A percentile compares a stretch with the other conserved stretches of the same genome.
phyloP scores from a whole-genome alignment of 2,329 filamentous ascomycete genomes.

The Aspergillus udagawae region DNA sequence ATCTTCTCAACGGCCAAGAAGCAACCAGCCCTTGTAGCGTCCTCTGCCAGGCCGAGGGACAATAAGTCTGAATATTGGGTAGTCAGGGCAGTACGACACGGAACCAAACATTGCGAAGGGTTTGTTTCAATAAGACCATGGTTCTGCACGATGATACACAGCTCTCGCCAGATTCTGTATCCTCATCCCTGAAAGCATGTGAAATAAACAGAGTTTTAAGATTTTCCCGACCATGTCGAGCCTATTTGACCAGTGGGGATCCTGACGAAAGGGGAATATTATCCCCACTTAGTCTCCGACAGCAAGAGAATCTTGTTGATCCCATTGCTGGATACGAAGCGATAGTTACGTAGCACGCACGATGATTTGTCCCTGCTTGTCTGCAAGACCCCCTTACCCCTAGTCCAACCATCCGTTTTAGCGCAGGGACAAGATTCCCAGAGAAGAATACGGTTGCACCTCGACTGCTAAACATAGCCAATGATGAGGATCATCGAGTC shows the following conservation, averaged over 20 bases:
- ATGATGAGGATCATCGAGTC: neutral
- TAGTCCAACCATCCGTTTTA: neutral
- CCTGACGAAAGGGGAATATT: neutral
- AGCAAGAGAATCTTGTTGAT: neutral
- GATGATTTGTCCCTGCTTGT: neutral
- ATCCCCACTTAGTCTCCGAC: neutral
- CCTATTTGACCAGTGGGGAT: neutral
- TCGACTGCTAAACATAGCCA: neutral
- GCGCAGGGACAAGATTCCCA: neutral
- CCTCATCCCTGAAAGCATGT: neutral
- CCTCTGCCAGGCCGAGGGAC: too few relatives aligned
- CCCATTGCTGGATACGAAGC: neutral
- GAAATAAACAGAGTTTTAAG: neutral
- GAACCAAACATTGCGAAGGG: too few relatives aligned
- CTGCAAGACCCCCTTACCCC: neutral
- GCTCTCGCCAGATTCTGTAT: neutral
- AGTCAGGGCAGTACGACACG: too few relatives aligned
- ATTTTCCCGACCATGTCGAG: neutral
- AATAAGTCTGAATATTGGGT: neutral
- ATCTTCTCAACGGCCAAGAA: neutral
- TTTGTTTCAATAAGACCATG: too few relatives aligned
- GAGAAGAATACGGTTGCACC: neutral
- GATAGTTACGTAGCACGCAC: neutral
- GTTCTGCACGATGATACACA: too few relatives aligned
- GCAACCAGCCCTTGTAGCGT: too few relatives aligned